phyloP scores from a whole-genome alignment of 192 early-diverging fungal species.

The Podochytrium sp. region DNA sequence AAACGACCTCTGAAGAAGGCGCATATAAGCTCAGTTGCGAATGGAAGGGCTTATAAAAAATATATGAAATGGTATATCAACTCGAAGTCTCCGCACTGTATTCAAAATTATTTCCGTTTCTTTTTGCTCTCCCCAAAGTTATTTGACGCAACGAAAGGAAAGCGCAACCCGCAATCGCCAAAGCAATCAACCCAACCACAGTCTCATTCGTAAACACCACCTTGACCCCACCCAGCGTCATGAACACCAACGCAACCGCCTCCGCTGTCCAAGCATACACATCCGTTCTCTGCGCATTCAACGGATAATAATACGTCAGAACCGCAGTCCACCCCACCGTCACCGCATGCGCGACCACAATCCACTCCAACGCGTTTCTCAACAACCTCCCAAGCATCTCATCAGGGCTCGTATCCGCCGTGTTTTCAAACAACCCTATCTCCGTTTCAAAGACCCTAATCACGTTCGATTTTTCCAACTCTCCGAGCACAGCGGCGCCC shows the following conservation, averaged over 20 bases:
- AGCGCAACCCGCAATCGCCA: too few relatives aligned
- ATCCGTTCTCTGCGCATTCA: too few relatives aligned
- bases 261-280: constrained; percentile 13
- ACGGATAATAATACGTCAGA: constrained; percentile 15
- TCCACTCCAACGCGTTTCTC: constrained; percentile 6
- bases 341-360: not conserved
- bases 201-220: not conserved
- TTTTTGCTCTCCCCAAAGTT: too few relatives aligned
- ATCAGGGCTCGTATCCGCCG: not conserved
- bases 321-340: constrained; percentile 1
- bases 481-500: constrained; percentile 29
- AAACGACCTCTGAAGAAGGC: too few relatives aligned
- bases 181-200: not conserved
- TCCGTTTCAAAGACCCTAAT: constrained; percentile 21
- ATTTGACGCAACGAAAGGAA: too few relatives aligned
- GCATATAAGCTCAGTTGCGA: too few relatives aligned
- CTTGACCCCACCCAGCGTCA: not conserved
- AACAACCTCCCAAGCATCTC: constrained; percentile 17
- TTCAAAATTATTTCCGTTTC: too few relatives aligned
- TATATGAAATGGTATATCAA: too few relatives aligned
- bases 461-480: constrained; percentile 5
- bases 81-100: too few relatives aligned
- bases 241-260: not conserved
- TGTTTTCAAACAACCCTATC: constrained; percentile 24
- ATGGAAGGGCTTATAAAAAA: too few relatives aligned